Evolutionary conservation across 2,329 filamentous ascomycete genomes (phyloP).

Genomic region (Fusarium dlaminii): DNA sequence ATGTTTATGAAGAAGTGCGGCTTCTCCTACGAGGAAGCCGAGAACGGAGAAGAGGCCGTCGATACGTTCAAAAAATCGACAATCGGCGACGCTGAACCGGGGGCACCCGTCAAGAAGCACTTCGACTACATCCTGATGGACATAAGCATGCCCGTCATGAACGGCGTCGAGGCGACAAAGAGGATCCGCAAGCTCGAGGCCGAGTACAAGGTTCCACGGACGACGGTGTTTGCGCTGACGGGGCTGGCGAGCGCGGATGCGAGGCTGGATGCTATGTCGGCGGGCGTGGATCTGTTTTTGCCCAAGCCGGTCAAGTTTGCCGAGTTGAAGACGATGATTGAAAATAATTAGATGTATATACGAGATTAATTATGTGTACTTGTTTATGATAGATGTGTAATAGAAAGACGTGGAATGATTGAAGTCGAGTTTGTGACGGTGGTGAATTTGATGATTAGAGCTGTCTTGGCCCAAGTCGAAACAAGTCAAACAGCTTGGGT

Average conservation of each 20-base stretch:
- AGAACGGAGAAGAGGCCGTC: conserved; percentile 59
- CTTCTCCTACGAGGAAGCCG: conserved; percentile 53
- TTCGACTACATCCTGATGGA: conserved; percentile 57
- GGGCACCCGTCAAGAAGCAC: background rate
- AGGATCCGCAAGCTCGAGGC: conserved; percentile 60
- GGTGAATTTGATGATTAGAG: background rate
- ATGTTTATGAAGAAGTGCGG: conserved; percentile 55
- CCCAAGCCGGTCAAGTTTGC: conserved; percentile 60
- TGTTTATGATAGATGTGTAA: conserved; percentile 6
- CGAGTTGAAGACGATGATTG: conserved; percentile 50
- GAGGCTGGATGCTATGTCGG: conserved; percentile 58
- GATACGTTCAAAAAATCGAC: conserved; percentile 51
- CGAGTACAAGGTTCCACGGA: conserved; percentile 50
- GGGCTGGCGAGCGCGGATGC: conserved; percentile 61
- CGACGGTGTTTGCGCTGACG: conserved; percentile 62
- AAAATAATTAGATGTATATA: conserved; percentile 20
- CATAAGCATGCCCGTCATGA: conserved; percentile 65
- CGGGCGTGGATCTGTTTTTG: conserved; percentile 60
- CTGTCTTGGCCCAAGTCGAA: rapidly evolving
- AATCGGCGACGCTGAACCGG: background rate
- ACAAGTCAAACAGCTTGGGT: rapidly evolving
- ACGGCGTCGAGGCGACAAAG: conserved; percentile 59
- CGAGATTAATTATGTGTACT: conserved; percentile 12
- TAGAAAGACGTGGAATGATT: background rate
- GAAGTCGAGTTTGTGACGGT: background rate